These are phyloP conservation scores for Aspergillus sojae DNA, from an alignment of 2,329 filamentous ascomycete genomes.

Conservation along the genomic window DNA sequence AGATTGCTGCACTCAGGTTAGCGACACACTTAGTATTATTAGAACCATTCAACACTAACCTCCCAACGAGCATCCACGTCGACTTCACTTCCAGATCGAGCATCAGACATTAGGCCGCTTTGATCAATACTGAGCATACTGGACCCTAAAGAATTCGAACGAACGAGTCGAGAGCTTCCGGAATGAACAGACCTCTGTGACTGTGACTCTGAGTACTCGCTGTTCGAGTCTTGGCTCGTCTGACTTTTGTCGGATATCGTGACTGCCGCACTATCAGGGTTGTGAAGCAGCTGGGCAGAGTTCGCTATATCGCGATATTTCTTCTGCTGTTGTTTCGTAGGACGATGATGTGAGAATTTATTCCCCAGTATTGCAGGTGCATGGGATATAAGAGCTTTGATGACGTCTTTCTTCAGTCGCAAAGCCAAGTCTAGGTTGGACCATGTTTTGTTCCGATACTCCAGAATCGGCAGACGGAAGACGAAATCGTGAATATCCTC, in stretches of 20 bases:
- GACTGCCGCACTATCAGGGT: constrained; percentile 33
- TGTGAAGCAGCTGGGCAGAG: constrained; percentile 66
- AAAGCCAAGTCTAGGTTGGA: constrained; percentile 93
- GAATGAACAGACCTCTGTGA: constrained; percentile 41
- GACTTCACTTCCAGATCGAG: constrained; percentile 38
- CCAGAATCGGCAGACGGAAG: constrained; percentile 89
- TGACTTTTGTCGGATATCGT: constrained; percentile 37
- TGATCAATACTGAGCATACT: constrained; percentile 31
- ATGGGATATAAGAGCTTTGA: constrained; percentile 91
- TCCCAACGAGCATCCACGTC: constrained; percentile 44
- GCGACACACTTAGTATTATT: constrained; percentile 4
- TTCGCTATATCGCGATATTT: constrained; percentile 83
- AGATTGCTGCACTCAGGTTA: constrained; percentile 32
- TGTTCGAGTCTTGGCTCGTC: constrained; percentile 41
- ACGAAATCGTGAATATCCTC: constrained; percentile 98
- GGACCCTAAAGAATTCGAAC: constrained; percentile 39
- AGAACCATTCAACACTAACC: constrained; percentile 27
- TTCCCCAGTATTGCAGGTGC: constrained; percentile 96
- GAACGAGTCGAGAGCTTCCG: constrained; percentile 38
- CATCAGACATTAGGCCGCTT: constrained; percentile 30
- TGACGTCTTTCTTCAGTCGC: constrained; percentile 90
- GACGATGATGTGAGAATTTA: constrained; percentile 89
- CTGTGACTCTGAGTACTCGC: constrained; percentile 40
- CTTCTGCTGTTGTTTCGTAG: constrained; percentile 75
- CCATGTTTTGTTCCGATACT: constrained; percentile 99